Conservation (phyloP, 1,139 yeast genomes). For the Meyerozyma athensensis region DNA sequence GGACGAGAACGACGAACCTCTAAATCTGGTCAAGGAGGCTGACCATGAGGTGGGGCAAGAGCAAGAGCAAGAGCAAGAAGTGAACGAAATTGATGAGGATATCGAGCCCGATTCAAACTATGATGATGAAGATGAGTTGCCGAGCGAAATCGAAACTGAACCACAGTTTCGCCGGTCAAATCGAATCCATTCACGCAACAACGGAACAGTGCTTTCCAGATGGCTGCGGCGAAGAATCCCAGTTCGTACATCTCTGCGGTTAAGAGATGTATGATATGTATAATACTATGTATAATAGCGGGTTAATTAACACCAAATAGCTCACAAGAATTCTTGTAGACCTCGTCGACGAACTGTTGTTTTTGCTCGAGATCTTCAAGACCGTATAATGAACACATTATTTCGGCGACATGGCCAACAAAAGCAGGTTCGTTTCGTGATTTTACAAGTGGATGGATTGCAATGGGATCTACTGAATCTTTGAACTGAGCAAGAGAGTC, state of each 20-base stretch:
- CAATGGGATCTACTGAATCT: conserved; percentile 25
- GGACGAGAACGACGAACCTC: conserved; percentile 5
- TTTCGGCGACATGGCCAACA: conserved; percentile 76
- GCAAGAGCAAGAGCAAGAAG: conserved; percentile 13
- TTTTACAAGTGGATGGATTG: conserved; percentile 55
- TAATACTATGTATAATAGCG: conserved; percentile 6
- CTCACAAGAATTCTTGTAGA: conserved; percentile 59
- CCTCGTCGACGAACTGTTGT: conserved; percentile 50
- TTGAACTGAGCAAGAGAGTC: conserved; percentile 10
- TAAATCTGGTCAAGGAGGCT: too few species aligned
- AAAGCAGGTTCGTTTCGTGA: conserved; percentile 91
- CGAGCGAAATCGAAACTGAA: background rate
- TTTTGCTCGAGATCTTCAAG: conserved; percentile 39
- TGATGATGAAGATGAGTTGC: conserved; percentile 11
- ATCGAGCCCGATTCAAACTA: conserved; percentile 11
- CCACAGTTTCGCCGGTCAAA: background rate
- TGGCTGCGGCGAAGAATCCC: conserved; percentile 3
- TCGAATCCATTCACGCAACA: background rate
- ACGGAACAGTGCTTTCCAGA: conserved; percentile 1
- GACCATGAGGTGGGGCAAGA: conserved; percentile 26
- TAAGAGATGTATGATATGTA: conserved; percentile 9
- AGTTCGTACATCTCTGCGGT: background rate
- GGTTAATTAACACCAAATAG: conserved; percentile 41
- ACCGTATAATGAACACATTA: conserved; percentile 52
- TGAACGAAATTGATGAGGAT: conserved; percentile 10